Evolutionary conservation across 345 rosid species (phyloP), one percentile per base, ranked within the genome.

Genomic region (Sonneratia alba): DNA sequence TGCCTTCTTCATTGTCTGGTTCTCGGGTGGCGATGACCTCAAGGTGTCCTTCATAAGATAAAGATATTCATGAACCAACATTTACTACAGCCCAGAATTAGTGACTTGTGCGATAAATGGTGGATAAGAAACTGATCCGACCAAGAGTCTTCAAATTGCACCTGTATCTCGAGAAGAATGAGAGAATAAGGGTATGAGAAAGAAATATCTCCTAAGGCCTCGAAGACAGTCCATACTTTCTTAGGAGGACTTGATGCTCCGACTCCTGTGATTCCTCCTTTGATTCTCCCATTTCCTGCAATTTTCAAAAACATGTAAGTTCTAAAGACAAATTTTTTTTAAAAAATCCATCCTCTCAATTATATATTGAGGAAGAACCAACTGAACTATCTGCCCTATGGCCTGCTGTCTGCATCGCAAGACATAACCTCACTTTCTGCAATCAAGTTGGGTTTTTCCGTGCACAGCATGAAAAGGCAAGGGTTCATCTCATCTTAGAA

Each of bases 121-220:
- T 21, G 59, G 22, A 53, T 53, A 8, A 53, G 8, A 53, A 21
- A 53, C 7, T 16, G 59, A 77, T 74, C 68, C 72, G 72, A 21
- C 76, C 78, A 0, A 77, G 40, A 24, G 72, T 79, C 70, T 77
- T 55, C 47, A 10, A 48, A 45, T 68, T 73, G 71, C 56, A 71
- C 87, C 87, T 84, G 87, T 55, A 84, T 81, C 78, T 81, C 86
- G 34, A 85, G 66, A 24, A 82, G 75, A 70, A 85, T 24, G 5
- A 80, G 24, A 8, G 83, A 65, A 36, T 73, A 82, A 6, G 88
- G 88, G 71, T 71, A 85, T 8, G 85, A 83, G 69, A 77, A 85
- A 7, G 86, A 84, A 40, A 82, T 77, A 69, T 85, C 86, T 8
- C 88, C 88, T 22, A 85, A 65, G 55, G 83, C 86, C 78, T 85